phyloP scores from a whole-genome alignment of 2,329 filamentous ascomycete species.

The Neonectria magnoliae region DNA sequence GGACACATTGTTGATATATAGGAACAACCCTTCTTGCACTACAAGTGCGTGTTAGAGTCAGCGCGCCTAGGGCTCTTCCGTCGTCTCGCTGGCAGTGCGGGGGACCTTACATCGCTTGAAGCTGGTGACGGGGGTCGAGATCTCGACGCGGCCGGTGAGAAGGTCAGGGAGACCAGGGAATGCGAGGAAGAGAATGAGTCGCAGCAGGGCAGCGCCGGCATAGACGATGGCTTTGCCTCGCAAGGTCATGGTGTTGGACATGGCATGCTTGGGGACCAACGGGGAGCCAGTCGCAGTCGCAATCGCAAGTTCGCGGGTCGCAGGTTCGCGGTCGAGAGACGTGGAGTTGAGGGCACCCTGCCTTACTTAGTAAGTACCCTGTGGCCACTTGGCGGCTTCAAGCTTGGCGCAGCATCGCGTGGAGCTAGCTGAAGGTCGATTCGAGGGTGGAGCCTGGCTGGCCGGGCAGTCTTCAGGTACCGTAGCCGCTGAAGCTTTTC shows the following conservation, averaged over 20 bases:
- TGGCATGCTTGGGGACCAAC: slow-evolving; percentile 45
- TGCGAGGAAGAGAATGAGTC: slow-evolving; percentile 80
- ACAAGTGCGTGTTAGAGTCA: slow-evolving; percentile 18
- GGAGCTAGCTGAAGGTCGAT: background rate
- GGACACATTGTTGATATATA: slow-evolving; percentile 95
- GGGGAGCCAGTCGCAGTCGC: slow-evolving; percentile 28
- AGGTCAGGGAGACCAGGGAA: slow-evolving; percentile 88
- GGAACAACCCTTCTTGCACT: slow-evolving; percentile 88
- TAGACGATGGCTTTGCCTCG: slow-evolving; percentile 68
- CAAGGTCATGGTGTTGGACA: slow-evolving; percentile 52
- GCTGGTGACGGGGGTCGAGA: slow-evolving; percentile 96
- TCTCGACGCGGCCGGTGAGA: slow-evolving; percentile 90
- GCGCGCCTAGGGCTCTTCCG: background rate
- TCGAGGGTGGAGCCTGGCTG: background rate
- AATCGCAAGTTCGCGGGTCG: slow-evolving; percentile 26
- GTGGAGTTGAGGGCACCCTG: slow-evolving; percentile 24
- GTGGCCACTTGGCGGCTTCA: slow-evolving; percentile 47
- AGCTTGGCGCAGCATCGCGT: slow-evolving; percentile 23
- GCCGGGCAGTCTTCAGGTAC: background rate
- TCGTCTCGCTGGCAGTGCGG: background rate
- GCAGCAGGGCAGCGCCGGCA: slow-evolving; percentile 77
- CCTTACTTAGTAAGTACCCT: slow-evolving; percentile 9
- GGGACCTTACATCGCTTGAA: slow-evolving; percentile 86
- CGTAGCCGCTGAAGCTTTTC: slow-evolving; percentile 29
- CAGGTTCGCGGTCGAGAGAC: slow-evolving; percentile 40